A percentile compares a stretch with the other conserved stretches of the same genome.
Conservation (phyloP, 345 rosid genomes). For the Melastoma malabathricum region DNA sequence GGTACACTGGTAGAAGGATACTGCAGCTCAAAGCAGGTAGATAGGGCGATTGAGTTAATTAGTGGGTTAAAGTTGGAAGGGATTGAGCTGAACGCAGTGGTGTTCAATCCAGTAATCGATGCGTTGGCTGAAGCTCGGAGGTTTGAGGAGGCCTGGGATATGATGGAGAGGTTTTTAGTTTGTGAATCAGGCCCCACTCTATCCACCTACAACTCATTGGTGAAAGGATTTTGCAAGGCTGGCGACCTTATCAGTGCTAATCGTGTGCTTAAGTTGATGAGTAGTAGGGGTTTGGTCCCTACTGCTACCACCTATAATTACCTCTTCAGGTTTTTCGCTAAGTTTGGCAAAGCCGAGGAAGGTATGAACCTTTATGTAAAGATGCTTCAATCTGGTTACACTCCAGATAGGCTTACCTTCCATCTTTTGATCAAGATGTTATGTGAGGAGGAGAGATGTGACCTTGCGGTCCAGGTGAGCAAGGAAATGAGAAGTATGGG, state of each 20-base stretch:
- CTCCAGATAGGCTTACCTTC: slow-evolving; percentile 53
- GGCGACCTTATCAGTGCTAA: slow-evolving; percentile 58
- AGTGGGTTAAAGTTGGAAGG: slow-evolving; percentile 57
- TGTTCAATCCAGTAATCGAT: slow-evolving; percentile 61
- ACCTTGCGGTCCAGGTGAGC: slow-evolving; percentile 54
- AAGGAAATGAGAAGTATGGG: slow-evolving; percentile 70
- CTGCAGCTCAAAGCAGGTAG: slow-evolving; percentile 51
- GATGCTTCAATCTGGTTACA: slow-evolving; percentile 63
- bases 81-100: slow-evolving; percentile 40
- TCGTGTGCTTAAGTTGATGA: slow-evolving; percentile 68
- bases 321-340: slow-evolving; percentile 53
- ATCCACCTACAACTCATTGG: slow-evolving; percentile 67
- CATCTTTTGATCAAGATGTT: slow-evolving; percentile 73
- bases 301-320: slow-evolving; percentile 65
- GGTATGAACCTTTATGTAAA: slow-evolving; percentile 67
- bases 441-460: slow-evolving; percentile 61
- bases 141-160: slow-evolving; percentile 52
- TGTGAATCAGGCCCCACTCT: slow-evolving; percentile 60
- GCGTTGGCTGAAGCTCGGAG: slow-evolving; percentile 64
- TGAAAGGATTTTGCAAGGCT: slow-evolving; percentile 67
- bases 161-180: slow-evolving; percentile 54
- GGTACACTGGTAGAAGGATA: slow-evolving; percentile 82
- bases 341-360: slow-evolving; percentile 47
- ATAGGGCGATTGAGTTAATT: slow-evolving; percentile 50
- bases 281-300: slow-evolving; percentile 48